phyloP scores from a whole-genome alignment of 352 stramenopile species.

The Stramenopiles sp. region DNA sequence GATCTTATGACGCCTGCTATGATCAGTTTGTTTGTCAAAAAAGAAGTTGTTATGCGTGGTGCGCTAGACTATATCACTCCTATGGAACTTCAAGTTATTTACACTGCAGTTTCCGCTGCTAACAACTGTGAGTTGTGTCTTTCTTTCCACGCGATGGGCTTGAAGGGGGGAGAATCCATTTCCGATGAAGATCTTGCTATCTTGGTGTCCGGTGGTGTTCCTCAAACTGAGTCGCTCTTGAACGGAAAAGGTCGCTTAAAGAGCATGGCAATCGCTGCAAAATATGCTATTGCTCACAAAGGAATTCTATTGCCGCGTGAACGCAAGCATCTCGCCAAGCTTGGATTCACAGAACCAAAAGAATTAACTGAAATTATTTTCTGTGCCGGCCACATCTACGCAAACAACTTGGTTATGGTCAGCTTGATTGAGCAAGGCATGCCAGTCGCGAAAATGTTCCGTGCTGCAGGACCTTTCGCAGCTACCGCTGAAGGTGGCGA shows the following conservation, averaged over 20 bases:
- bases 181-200: constrained; percentile 6
- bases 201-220: constrained; percentile 15
- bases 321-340: constrained; percentile 10
- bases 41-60: no score
- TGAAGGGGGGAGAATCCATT: constrained; percentile 10
- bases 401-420: constrained; percentile 14
- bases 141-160: constrained; percentile 15
- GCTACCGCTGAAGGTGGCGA: no score
- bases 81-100: constrained; percentile 15
- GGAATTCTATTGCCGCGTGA: constrained; percentile 15
- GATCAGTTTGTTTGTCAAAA: no score
- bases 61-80: not conserved
- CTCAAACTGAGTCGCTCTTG: no score
- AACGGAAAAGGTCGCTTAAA: no score
- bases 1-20: no score
- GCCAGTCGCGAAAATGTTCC: constrained; percentile 15
- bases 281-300: constrained; percentile 18
- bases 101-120: constrained; percentile 14
- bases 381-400: constrained; percentile 13
- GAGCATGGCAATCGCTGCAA: constrained; percentile 17
- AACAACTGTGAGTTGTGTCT: constrained; percentile 20
- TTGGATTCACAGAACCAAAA: constrained; percentile 15
- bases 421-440: constrained; percentile 17
- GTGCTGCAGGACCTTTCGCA: constrained; percentile 15
- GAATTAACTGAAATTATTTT: constrained; percentile 15